Evolutionary conservation across 108 stramenopile genomes (phyloP).

Genomic region (Pseudonitzschia multiseries): DNA sequence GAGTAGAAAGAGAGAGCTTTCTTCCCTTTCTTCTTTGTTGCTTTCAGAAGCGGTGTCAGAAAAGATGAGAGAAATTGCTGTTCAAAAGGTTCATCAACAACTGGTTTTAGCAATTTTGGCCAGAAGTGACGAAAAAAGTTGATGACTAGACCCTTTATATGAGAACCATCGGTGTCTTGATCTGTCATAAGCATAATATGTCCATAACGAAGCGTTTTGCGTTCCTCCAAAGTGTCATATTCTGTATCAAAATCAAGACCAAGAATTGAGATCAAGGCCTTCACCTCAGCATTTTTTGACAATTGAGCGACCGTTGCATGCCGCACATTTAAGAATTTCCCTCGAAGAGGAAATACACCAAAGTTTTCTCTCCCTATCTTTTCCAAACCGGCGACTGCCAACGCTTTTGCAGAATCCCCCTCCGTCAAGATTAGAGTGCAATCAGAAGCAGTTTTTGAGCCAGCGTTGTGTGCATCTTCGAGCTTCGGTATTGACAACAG

Average conservation of each 20-base stretch:
- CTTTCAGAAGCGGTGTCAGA: slow-evolving; percentile 90
- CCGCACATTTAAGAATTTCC: slow-evolving; percentile 97
- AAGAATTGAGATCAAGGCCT: slow-evolving; percentile 73
- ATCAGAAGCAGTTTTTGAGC: slow-evolving; percentile 45
- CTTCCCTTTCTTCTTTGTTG: slow-evolving; percentile 50
- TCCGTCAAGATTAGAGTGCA: slow-evolving; percentile 98
- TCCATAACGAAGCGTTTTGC: slow-evolving; percentile 82
- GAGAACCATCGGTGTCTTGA: slow-evolving; percentile 86
- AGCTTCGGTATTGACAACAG: slow-evolving; percentile 84
- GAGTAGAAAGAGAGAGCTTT: slow-evolving; percentile 76
- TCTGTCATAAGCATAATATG: slow-evolving; percentile 94
- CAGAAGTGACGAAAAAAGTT: slow-evolving; percentile 92
- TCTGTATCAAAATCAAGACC: slow-evolving; percentile 85
- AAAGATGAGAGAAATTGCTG: slow-evolving; percentile 83
- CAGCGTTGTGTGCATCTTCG: slow-evolving; percentile 93
- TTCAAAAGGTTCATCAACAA: slow-evolving; percentile 42
- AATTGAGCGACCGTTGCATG: slow-evolving; percentile 84
- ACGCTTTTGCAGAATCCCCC: slow-evolving; percentile 98
- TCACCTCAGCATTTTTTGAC: slow-evolving; percentile 94
- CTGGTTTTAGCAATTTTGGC: slow-evolving; percentile 77
- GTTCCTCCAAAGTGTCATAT: slow-evolving; percentile 71
- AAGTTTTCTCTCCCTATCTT: slow-evolving; percentile 94
- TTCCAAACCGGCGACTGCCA: slow-evolving; percentile 94
- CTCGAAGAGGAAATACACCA: slow-evolving; percentile 98
- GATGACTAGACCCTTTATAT: slow-evolving; percentile 94